A percentile compares a stretch with the other conserved stretches of the same genome.
Evolutionary conservation across 2,329 filamentous ascomycete species (phyloP).

Genomic region (Pyricularia grisea): DNA sequence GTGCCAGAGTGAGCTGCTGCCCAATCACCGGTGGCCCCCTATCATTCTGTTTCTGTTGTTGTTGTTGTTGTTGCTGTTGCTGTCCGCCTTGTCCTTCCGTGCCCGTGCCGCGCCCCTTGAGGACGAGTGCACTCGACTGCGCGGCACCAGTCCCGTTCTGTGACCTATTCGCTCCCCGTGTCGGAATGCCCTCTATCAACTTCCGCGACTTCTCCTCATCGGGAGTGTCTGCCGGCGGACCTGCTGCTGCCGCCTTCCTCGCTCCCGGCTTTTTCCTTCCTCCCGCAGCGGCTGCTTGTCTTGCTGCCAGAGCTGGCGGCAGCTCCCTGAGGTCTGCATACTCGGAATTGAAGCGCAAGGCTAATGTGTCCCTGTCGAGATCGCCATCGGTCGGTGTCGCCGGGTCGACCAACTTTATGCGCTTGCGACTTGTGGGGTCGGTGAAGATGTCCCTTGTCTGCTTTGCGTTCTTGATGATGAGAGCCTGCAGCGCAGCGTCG

Average conservation of each 20-base stretch:
- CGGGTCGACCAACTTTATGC: constrained; percentile 24
- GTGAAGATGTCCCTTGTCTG: constrained; percentile 29
- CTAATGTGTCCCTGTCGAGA: constrained; percentile 32
- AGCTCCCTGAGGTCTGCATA: constrained; percentile 71
- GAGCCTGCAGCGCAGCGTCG: constrained; percentile 20
- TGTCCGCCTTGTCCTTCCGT: constrained; percentile 9
- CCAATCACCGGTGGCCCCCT: constrained; percentile 11
- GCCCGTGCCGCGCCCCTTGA: constrained; percentile 18
- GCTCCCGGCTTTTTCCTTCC: constrained; percentile 48
- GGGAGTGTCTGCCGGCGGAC: constrained; percentile 21
- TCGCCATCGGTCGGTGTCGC: constrained; percentile 24
- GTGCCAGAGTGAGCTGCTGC: constrained; percentile 23
- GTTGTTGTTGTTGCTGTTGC: constrained; percentile 6
- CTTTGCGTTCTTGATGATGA: constrained; percentile 31
- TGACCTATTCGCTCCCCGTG: constrained; percentile 18
- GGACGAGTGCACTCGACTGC: constrained; percentile 26
- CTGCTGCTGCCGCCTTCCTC: constrained; percentile 31
- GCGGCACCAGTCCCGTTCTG: constrained; percentile 17
- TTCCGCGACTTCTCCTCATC: constrained; percentile 44
- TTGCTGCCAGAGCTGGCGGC: constrained; percentile 68
- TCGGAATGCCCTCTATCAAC: constrained; percentile 55
- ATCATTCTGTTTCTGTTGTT: constrained; percentile 1
- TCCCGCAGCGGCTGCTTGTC: constrained; percentile 58
- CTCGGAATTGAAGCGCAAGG: constrained; percentile 57
- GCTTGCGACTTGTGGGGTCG: constrained; percentile 19